phyloP scores from a whole-genome alignment of 371 early-diverging fungal species.

The Mucor lusitanicus region DNA sequence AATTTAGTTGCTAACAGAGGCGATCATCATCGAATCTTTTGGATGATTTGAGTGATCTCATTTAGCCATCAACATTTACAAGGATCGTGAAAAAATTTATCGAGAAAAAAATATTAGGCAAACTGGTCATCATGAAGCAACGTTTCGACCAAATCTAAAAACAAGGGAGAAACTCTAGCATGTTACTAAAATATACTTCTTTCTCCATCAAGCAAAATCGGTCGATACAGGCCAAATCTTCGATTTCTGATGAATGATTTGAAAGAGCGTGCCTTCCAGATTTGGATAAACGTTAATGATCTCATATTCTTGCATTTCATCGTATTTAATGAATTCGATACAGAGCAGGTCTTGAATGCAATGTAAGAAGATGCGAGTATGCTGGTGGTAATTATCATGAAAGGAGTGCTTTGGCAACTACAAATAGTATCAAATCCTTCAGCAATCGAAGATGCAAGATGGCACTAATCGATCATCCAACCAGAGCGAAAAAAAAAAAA shows the following conservation, averaged over 20 bases:
- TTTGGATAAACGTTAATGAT: background rate
- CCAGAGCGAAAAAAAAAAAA: background rate
- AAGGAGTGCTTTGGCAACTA: background rate
- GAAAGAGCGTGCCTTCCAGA: slow-evolving; percentile 1
- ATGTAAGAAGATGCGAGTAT: background rate
- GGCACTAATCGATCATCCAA: background rate
- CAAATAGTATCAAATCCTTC: background rate
- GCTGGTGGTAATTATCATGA: no score
- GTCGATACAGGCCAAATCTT: background rate
- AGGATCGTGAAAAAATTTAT: background rate
- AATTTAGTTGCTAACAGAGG: no score
- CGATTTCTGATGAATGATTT: background rate
- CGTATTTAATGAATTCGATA: background rate
- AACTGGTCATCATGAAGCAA: background rate
- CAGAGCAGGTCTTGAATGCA: background rate
- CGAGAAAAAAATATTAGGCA: background rate
- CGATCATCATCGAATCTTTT: no score
- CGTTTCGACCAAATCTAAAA: background rate
- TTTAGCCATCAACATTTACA: no score
- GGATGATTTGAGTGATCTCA: no score
- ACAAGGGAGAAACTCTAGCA: background rate
- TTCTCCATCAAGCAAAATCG: slow-evolving; percentile 2
- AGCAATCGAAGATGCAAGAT: background rate
- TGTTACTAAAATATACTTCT: background rate
- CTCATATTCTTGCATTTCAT: background rate